phyloP scores from a whole-genome alignment of 495 filamentous ascomycete genomes.

The Neurospora hispaniola region DNA sequence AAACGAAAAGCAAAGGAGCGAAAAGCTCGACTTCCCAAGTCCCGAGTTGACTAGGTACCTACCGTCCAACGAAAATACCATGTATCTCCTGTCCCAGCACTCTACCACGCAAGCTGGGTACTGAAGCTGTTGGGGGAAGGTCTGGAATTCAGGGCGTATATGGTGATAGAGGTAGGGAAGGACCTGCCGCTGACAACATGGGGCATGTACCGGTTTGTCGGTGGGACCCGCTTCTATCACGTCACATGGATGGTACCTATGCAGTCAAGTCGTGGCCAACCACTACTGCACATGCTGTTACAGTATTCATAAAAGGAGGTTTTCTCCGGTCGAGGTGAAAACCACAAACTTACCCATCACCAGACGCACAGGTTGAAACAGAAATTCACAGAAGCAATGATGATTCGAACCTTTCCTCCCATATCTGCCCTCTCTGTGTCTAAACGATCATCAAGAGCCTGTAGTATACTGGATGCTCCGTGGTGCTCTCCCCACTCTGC shows the following conservation, averaged over 20 bases:
- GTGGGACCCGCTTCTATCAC: neutral
- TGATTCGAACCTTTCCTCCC: neutral
- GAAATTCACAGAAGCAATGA: neutral
- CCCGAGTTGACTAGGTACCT: no score
- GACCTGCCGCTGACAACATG: neutral
- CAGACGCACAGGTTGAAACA: neutral
- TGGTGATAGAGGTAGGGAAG: neutral
- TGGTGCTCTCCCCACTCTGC: neutral
- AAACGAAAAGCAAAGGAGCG: neutral
- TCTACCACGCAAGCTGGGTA: neutral
- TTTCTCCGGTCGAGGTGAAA: neutral
- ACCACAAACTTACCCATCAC: neutral
- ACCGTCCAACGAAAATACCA: neutral
- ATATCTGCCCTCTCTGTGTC: neutral
- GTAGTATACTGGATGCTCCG: neutral
- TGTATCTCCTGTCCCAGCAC: neutral
- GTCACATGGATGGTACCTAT: neutral
- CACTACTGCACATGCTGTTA: neutral
- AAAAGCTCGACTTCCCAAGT: neutral
- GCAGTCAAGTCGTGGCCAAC: neutral
- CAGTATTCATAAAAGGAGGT: neutral
- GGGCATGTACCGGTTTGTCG: neutral
- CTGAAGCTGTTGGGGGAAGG: neutral
- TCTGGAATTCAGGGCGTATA: neutral
- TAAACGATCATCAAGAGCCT: neutral